A percentile compares a stretch with the other conserved stretches of the same genome.
These are phyloP conservation scores for Podaxis sp. DNA, from an alignment of 768 basidiomycete genomes.

Conservation along the genomic window DNA sequence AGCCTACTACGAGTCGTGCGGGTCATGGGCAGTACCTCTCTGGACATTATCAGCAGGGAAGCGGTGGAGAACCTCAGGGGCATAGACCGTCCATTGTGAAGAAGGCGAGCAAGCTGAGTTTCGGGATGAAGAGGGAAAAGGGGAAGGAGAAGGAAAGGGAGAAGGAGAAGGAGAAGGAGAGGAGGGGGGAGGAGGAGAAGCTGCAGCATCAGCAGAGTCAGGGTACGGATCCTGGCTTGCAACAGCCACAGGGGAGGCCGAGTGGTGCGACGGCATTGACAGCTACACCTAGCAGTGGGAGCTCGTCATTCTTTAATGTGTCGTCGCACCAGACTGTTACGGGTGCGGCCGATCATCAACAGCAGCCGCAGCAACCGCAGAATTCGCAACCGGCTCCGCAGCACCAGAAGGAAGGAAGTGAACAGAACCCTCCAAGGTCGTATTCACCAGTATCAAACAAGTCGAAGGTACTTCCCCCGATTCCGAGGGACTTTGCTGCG, in stretches of 20 bases:
- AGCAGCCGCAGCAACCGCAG: slow-evolving; percentile 21
- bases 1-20: slow-evolving; percentile 27
- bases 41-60: slow-evolving; percentile 33
- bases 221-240: slow-evolving; percentile 5
- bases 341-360: slow-evolving; percentile 16
- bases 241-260: slow-evolving; percentile 34
- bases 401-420: slow-evolving; percentile 1
- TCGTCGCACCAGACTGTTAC: slow-evolving; percentile 48
- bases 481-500: slow-evolving; percentile 66
- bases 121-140: slow-evolving; percentile 59
- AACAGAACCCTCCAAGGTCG: slow-evolving; percentile 36
- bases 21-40: slow-evolving; percentile 27
- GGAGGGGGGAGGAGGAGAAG: slow-evolving; percentile 42
- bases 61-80: slow-evolving; percentile 41
- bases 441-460: slow-evolving; percentile 42
- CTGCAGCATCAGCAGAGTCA: slow-evolving; percentile 12
- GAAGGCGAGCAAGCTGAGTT: slow-evolving; percentile 79
- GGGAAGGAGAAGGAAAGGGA: slow-evolving; percentile 49
- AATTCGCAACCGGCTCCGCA: slow-evolving; percentile 14
- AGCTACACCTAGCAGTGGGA: slow-evolving; percentile 72
- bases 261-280: slow-evolving; percentile 51
- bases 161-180: slow-evolving; percentile 43
- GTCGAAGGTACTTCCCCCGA: slow-evolving; percentile 71
- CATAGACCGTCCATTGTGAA: slow-evolving; percentile 60
- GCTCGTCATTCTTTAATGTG: slow-evolving; percentile 86